A percentile compares a stretch with the other conserved stretches of the same genome.
phyloP scores from a whole-genome alignment of 169 alveolate genomes.

The Plasmodium blacklocki region DNA sequence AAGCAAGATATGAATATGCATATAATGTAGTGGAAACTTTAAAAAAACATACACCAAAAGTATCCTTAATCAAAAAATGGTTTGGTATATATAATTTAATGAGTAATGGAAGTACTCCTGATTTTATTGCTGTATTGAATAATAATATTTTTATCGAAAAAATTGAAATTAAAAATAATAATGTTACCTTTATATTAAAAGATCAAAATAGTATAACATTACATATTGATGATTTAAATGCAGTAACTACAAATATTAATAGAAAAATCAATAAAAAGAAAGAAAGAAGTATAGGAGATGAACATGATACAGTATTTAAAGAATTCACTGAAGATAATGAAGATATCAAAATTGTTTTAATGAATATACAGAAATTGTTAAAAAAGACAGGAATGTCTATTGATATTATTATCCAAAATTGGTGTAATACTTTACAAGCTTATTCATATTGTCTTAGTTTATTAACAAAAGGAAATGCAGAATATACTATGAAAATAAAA shows the following conservation, averaged over 20 bases:
- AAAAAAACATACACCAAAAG: slow-evolving; percentile 71
- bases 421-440: slow-evolving; percentile 75
- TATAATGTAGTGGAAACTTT: slow-evolving; percentile 70
- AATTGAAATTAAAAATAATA: slow-evolving; percentile 54
- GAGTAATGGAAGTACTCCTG: slow-evolving; percentile 76
- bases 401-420: slow-evolving; percentile 72
- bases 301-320: not conserved
- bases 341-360: slow-evolving; percentile 39
- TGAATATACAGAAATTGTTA: slow-evolving; percentile 38
- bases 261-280: slow-evolving; percentile 14
- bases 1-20: slow-evolving; percentile 70
- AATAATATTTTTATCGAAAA: slow-evolving; percentile 58
- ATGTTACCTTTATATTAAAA: slow-evolving; percentile 51
- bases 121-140: slow-evolving; percentile 49
- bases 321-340: slow-evolving; percentile 19
- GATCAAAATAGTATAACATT: slow-evolving; percentile 47
- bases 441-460: slow-evolving; percentile 58
- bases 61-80: slow-evolving; percentile 68
- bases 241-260: slow-evolving; percentile 52
- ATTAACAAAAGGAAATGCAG: slow-evolving; percentile 65
- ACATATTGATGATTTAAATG: slow-evolving; percentile 63
- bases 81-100: slow-evolving; percentile 58
- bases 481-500: slow-evolving; percentile 52
- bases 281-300: not conserved
- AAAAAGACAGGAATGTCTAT: slow-evolving; percentile 70